Evolutionary conservation across 129 eudicot species (phyloP).

Genomic region (Pulicaria dysenterica): DNA sequence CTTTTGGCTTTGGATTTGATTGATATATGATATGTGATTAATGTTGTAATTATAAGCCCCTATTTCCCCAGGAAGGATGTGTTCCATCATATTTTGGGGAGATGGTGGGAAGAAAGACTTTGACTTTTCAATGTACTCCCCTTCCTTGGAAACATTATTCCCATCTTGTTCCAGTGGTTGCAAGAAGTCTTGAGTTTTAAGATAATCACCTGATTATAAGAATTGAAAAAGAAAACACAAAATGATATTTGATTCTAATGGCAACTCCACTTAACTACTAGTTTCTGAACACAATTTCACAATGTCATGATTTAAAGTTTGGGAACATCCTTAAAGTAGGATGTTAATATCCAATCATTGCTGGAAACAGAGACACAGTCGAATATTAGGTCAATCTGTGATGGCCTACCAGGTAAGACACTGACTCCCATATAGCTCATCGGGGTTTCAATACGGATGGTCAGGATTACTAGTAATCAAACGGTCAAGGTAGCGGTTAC

Average conservation of each 20-base stretch:
- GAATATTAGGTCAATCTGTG: not conserved
- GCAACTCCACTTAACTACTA: not conserved
- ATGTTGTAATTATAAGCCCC: constrained; percentile 79
- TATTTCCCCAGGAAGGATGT: constrained; percentile 75
- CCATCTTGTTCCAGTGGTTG: constrained; percentile 77
- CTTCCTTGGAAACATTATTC: constrained; percentile 47
- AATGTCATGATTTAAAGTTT: not conserved
- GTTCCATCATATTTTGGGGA: constrained; percentile 55
- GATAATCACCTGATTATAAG: constrained; percentile 47
- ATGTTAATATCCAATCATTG: not conserved
- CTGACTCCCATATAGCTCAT: too few species aligned
- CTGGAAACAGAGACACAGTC: not conserved
- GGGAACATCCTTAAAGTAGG: not conserved
- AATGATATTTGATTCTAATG: not conserved
- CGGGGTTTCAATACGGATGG: too few species aligned
- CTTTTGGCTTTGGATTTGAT: constrained; percentile 44
- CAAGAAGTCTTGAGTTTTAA: constrained; percentile 85
- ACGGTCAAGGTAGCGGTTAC: too few species aligned
- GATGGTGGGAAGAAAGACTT: constrained; percentile 19
- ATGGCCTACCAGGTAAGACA: too few species aligned
- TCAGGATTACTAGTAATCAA: too few species aligned
- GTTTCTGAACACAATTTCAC: constrained; percentile 10
- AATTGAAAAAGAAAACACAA: not conserved
- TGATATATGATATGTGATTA: constrained; percentile 54
- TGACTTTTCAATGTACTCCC: constrained; percentile 48